Evolutionary conservation across 345 rosid genomes (phyloP).

Genomic region (Hibiscus trionum): DNA sequence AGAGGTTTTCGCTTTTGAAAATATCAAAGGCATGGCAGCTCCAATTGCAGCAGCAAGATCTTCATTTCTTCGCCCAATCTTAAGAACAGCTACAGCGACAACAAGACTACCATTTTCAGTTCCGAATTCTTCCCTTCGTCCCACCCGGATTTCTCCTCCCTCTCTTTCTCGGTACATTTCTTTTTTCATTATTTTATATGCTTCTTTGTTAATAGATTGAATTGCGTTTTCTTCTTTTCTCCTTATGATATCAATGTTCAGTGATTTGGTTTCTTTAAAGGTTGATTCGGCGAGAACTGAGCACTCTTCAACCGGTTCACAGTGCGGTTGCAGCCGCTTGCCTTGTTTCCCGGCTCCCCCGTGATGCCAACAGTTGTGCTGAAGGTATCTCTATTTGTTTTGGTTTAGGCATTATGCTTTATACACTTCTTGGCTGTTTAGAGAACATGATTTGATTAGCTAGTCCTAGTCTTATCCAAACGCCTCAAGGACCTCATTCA

Average conservation of each 20-base stretch:
- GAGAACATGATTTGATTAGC: neutral
- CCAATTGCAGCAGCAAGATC: conserved; percentile 40
- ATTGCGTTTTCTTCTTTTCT: too few species aligned
- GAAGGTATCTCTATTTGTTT: conserved; percentile 34
- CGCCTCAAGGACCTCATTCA: too few species aligned
- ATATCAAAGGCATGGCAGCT: conserved; percentile 29
- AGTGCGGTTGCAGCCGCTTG: conserved; percentile 57
- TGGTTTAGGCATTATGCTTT: neutral
- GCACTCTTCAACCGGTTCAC: conserved; percentile 56
- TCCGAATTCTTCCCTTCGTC: conserved; percentile 24
- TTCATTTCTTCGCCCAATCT: conserved; percentile 29
- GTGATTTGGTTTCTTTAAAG: conserved; percentile 17
- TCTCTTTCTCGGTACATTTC: conserved; percentile 25
- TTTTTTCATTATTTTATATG: neutral
- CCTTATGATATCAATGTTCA: too few species aligned
- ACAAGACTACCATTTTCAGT: conserved; percentile 22
- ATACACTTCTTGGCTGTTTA: neutral
- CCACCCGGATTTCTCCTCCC: conserved; percentile 21
- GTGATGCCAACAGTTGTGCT: conserved; percentile 28
- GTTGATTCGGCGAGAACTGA: conserved; percentile 51
- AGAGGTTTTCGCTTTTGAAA: conserved; percentile 22
- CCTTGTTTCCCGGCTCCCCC: conserved; percentile 65
- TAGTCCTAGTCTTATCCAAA: too few species aligned
- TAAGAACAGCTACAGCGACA: conserved; percentile 19
- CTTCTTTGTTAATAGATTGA: neutral